These are phyloP conservation scores for Fraxinus ornus DNA, from an alignment of 305 asterid genomes.

Conservation along the genomic window DNA sequence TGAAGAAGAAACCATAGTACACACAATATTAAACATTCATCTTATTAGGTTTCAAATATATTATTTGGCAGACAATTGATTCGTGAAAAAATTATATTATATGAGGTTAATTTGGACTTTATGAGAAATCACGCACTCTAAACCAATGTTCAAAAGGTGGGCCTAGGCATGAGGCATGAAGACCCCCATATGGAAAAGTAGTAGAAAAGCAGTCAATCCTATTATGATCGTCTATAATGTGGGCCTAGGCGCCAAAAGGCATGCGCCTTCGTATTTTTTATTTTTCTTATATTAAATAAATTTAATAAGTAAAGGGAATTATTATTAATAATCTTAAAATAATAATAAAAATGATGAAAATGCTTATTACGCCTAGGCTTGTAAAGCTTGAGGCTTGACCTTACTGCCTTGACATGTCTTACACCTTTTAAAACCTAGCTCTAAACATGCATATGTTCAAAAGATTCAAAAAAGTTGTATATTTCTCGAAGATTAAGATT, in stretches of 20 bases:
- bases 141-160: conserved; percentile 32
- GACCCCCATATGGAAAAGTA: background rate
- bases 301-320: background rate
- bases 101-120: background rate
- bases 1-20: background rate
- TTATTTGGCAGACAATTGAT: background rate
- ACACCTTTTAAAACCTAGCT: background rate
- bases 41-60: background rate
- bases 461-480: background rate
- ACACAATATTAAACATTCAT: background rate
- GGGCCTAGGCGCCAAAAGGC: background rate
- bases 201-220: background rate
- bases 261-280: background rate
- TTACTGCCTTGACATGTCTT: background rate
- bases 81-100: background rate
- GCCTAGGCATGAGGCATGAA: background rate
- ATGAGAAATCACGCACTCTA: conserved; percentile 26
- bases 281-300: background rate
- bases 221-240: background rate
- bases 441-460: background rate
- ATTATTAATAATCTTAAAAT: background rate
- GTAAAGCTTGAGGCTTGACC: background rate
- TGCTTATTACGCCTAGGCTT: background rate
- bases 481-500: background rate
- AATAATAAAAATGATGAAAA: background rate